These are phyloP conservation scores for Suillus subalutaceus DNA, from an alignment of 768 basidiomycete species.

Conservation along the genomic window DNA sequence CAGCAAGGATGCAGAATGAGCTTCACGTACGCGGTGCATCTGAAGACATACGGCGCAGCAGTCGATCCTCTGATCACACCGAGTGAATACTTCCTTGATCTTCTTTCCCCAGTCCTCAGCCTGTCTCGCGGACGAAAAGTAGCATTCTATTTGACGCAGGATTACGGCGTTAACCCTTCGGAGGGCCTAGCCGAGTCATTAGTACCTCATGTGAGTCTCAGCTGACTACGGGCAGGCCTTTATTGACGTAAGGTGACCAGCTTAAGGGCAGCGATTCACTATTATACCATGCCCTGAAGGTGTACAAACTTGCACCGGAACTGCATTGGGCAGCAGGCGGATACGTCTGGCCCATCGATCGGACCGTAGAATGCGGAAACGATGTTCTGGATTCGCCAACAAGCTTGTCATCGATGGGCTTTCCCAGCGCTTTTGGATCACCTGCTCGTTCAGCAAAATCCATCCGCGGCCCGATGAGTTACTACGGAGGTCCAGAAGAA, in stretches of 20 bases:
- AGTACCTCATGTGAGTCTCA: conserved; percentile 63
- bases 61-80: conserved; percentile 71
- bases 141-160: conserved; percentile 70
- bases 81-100: conserved; percentile 73
- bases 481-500: conserved; percentile 43
- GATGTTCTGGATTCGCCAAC: conserved; percentile 41
- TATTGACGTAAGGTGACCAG: conserved; percentile 37
- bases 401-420: conserved; percentile 25
- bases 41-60: conserved; percentile 67
- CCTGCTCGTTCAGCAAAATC: conserved; percentile 31
- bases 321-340: conserved; percentile 84
- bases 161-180: conserved; percentile 72
- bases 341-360: conserved; percentile 78
- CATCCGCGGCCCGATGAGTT: conserved; percentile 49
- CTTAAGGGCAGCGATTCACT: conserved; percentile 78
- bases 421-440: conserved; percentile 25
- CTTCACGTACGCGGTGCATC: conserved; percentile 71
- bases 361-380: conserved; percentile 62
- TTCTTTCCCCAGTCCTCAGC: conserved; percentile 72
- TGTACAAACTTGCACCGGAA: conserved; percentile 74
- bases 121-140: conserved; percentile 70
- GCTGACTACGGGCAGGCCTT: conserved; percentile 3
- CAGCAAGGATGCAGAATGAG: conserved; percentile 70
- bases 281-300: conserved; percentile 74
- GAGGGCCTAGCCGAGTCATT: conserved; percentile 70